These are phyloP conservation scores for Camellia sinensis DNA, from an alignment of 148 eudicot species.

Conservation along the genomic window DNA sequence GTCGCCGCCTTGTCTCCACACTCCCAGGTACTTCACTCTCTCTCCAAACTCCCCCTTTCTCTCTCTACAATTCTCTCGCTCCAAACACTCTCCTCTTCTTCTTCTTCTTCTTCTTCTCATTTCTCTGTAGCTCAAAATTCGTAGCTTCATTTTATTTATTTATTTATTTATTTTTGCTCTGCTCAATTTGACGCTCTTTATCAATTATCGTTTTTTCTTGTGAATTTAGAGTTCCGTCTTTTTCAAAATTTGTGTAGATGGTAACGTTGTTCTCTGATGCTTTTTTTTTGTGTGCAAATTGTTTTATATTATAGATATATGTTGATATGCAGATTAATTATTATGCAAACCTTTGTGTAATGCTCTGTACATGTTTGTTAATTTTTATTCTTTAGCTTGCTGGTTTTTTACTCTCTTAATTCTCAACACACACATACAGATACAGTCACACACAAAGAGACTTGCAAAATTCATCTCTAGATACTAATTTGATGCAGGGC, in stretches of 20 bases:
- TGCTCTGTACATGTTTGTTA: neutral
- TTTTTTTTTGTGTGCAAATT: neutral
- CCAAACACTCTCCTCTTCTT: neutral
- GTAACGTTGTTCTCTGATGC: neutral
- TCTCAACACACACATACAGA: neutral
- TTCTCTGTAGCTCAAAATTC: neutral
- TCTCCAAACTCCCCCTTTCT: neutral
- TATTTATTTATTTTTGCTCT: neutral
- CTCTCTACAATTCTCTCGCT: neutral
- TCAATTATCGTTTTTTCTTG: neutral
- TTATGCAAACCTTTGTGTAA: neutral
- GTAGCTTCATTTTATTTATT: neutral
- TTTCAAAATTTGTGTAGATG: neutral
- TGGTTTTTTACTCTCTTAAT: neutral
- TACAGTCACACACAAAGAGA: neutral
- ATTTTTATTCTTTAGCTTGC: neutral
- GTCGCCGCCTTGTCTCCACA: constrained; percentile 9
- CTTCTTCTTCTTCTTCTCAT: neutral
- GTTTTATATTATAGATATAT: neutral
- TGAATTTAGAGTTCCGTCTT: neutral
- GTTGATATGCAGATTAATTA: neutral
- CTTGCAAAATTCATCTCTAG: neutral
- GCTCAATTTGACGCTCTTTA: neutral
- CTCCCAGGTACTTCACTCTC: neutral
- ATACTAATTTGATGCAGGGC: neutral